Conservation (phyloP, 2,329 filamentous ascomycete species). For the Penicillium sp. region DNA sequence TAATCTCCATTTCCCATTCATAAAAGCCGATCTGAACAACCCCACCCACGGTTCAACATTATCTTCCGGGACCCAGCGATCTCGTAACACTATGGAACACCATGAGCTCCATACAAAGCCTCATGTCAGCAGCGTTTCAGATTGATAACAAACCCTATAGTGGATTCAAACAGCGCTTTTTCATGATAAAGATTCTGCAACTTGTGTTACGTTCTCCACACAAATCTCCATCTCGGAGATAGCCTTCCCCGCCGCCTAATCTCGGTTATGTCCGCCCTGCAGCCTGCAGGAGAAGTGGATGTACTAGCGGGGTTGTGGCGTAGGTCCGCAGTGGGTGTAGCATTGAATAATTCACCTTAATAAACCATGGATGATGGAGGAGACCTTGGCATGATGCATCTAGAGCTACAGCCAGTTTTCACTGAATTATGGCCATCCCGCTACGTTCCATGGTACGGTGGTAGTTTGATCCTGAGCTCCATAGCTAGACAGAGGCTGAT, state of each 20-base stretch:
- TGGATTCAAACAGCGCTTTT: not conserved
- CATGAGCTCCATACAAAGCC: not conserved
- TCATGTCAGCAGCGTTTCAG: constrained; percentile 10
- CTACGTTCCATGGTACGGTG: constrained; percentile 9
- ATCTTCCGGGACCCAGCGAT: constrained; percentile 10
- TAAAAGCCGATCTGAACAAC: not conserved
- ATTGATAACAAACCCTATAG: constrained; percentile 7
- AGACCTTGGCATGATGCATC: not conserved
- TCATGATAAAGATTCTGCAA: not conserved
- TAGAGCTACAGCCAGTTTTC: constrained; percentile 3
- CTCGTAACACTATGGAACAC: not conserved
- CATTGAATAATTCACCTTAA: not conserved
- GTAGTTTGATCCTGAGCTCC: constrained; percentile 2
- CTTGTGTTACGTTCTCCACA: not conserved
- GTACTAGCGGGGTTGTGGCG: not conserved
- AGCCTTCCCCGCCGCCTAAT: not conserved
- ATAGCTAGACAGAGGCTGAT: not conserved
- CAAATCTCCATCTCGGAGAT: not conserved
- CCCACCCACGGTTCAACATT: not conserved
- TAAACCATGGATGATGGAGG: not conserved
- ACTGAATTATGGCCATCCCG: not conserved
- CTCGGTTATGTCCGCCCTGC: constrained; percentile 8
- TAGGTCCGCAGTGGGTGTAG: constrained; percentile 2
- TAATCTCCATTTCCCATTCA: not conserved
- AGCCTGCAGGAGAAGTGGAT: not conserved